Conservation (phyloP, 306 rosid genomes). For the Canavalia gladiata region DNA sequence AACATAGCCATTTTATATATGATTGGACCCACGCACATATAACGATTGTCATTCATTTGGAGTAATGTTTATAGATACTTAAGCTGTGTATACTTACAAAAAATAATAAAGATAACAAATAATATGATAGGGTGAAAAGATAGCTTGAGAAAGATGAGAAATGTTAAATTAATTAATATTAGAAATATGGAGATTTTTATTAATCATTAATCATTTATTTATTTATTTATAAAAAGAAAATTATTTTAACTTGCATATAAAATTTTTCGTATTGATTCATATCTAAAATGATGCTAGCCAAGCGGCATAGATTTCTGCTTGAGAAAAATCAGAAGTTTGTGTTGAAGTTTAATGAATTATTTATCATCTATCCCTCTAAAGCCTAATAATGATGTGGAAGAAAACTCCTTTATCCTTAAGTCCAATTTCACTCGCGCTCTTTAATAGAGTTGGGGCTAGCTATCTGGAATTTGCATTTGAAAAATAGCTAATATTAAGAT, state of each 20-base stretch:
- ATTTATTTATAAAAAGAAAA: neutral
- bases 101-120: too few relatives aligned
- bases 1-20: neutral
- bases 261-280: neutral
- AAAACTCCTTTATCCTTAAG: constrained; percentile 4
- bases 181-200: too few relatives aligned
- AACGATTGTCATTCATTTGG: too few relatives aligned
- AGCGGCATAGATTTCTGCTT: neutral
- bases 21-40: neutral
- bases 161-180: too few relatives aligned
- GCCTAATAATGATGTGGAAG: neutral
- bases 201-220: too few relatives aligned
- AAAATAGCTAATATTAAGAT: neutral
- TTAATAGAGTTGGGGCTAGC: constrained; percentile 29
- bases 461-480: constrained; percentile 5
- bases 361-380: neutral
- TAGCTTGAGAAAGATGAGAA: too few relatives aligned
- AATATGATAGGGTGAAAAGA: too few relatives aligned
- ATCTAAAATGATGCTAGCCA: neutral
- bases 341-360: neutral
- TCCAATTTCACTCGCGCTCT: neutral
- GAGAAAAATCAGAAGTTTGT: neutral
- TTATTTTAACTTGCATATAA: neutral
- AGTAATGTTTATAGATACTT: too few relatives aligned
- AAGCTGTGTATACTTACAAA: too few relatives aligned